Percentiles rank a stretch among this genome's conserved stretches.
Conservation (phyloP, 108 stramenopile genomes). For the Schizochytrium sp. region DNA sequence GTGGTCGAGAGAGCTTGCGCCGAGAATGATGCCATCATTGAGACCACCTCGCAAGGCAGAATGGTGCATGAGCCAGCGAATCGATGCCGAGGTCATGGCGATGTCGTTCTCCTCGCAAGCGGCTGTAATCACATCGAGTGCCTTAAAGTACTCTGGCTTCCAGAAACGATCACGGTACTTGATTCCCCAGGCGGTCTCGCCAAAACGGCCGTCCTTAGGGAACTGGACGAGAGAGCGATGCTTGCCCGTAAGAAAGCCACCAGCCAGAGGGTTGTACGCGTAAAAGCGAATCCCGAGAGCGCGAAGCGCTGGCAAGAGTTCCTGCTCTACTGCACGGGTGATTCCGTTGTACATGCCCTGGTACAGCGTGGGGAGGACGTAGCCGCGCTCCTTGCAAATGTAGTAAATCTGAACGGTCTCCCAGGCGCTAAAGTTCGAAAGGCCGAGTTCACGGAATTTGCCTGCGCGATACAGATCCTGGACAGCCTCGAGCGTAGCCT, state of each 20-base stretch:
- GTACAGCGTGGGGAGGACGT: constrained; percentile 71
- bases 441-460: constrained; percentile 31
- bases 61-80: constrained; percentile 76
- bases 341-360: constrained; percentile 90
- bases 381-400: constrained; percentile 58
- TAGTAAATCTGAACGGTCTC: constrained; percentile 19
- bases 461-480: constrained; percentile 30
- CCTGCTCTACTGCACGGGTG: constrained; percentile 73
- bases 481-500: constrained; percentile 31
- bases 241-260: constrained; percentile 72
- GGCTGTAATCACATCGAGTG: constrained; percentile 52
- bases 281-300: constrained; percentile 66
- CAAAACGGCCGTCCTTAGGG: constrained; percentile 56
- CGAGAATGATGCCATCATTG: constrained; percentile 66
- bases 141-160: constrained; percentile 64
- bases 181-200: constrained; percentile 43
- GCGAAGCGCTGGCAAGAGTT: constrained; percentile 68
- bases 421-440: constrained; percentile 39
- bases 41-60: constrained; percentile 48
- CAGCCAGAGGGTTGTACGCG: constrained; percentile 89
- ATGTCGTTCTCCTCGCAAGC: constrained; percentile 55
- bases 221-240: constrained; percentile 29
- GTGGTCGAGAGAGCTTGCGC: constrained; percentile 65
- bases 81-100: constrained; percentile 70
- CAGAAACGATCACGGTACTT: constrained; percentile 78